Percentiles rank a stretch among this genome's conserved stretches.
These are phyloP conservation scores for Flaveria floridana DNA, from an alignment of 140 eudicot species.

Conservation along the genomic window DNA sequence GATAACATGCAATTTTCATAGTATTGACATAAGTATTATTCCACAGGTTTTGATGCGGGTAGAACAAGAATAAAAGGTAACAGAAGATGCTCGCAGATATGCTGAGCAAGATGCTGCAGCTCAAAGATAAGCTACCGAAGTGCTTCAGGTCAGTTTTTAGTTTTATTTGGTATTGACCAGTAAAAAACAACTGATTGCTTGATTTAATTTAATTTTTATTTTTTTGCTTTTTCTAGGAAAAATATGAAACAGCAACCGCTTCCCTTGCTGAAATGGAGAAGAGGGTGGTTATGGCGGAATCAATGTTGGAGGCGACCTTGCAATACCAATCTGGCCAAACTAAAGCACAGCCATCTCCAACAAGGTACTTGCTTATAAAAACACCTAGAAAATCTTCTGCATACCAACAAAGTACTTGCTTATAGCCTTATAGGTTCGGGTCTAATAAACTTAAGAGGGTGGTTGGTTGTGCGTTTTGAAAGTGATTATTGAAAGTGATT, in stretches of 20 bases:
- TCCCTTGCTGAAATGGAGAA: slow-evolving; percentile 92
- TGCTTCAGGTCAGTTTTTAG: slow-evolving; percentile 60
- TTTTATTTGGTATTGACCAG: background rate
- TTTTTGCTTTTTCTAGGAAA: slow-evolving; percentile 47
- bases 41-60: slow-evolving; percentile 81
- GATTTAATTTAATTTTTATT: background rate
- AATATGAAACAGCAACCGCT: slow-evolving; percentile 66
- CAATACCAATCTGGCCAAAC: slow-evolving; percentile 93
- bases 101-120: slow-evolving; percentile 96
- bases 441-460: no score
- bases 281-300: slow-evolving; percentile 95
- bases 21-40: slow-evolving; percentile 3
- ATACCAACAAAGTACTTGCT: slow-evolving; percentile 56
- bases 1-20: background rate
- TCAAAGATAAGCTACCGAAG: slow-evolving; percentile 78
- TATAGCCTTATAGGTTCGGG: background rate
- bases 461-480: no score
- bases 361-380: no score
- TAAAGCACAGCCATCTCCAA: slow-evolving; percentile 82
- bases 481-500: no score
- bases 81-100: slow-evolving; percentile 87
- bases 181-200: background rate
- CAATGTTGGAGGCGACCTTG: slow-evolving; percentile 96
- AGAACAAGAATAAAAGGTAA: slow-evolving; percentile 89
- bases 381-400: slow-evolving; percentile 58